Evolutionary conservation across 257 asterid genomes (phyloP).

Genomic region (Ilex asprella): DNA sequence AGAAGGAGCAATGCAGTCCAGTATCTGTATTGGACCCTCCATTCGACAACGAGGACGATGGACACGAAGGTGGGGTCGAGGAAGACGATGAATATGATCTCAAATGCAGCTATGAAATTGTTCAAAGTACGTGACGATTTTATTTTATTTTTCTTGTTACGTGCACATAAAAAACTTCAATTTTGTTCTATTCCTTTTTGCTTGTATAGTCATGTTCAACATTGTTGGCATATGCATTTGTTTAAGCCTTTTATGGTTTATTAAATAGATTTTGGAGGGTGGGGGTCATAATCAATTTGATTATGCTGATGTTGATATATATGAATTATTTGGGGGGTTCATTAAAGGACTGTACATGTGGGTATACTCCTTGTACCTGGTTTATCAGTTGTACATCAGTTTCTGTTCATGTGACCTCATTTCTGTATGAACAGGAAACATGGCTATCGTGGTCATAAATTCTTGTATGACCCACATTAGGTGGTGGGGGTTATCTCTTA

Average conservation of each 20-base stretch:
- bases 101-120: conserved; percentile 59
- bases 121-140: conserved; percentile 58
- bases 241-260: not conserved
- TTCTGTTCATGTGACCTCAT: conserved; percentile 4
- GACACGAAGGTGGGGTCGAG: conserved; percentile 24
- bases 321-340: not conserved
- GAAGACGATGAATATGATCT: conserved; percentile 27
- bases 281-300: not conserved
- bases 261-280: not conserved
- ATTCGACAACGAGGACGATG: conserved; percentile 47
- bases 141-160: not conserved
- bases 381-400: conserved; percentile 7
- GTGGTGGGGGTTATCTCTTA: too few species aligned
- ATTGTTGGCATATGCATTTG: not conserved
- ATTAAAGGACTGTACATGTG: too few species aligned
- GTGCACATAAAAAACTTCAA: not conserved
- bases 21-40: conserved; percentile 69
- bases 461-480: too few species aligned
- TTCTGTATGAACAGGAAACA: too few species aligned
- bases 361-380: conserved; percentile 5
- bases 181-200: conserved; percentile 9
- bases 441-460: too few species aligned
- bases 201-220: conserved; percentile 35
- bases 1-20: conserved; percentile 78
- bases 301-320: not conserved